These are phyloP conservation scores for Fraxinus albicans DNA, from an alignment of 305 asterid genomes.

Conservation along the genomic window DNA sequence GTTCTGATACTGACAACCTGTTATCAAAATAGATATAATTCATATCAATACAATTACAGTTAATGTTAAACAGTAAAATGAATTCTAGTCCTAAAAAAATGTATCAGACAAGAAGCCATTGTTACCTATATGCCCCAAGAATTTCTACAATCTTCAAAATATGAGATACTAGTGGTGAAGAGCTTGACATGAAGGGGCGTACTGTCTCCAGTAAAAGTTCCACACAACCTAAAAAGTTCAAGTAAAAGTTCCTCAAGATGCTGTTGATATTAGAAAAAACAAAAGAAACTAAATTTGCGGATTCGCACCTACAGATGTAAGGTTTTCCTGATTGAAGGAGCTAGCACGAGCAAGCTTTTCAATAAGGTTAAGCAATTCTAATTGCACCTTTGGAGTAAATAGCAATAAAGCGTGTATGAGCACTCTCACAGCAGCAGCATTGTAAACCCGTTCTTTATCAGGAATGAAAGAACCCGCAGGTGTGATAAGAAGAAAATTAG, in stretches of 20 bases:
- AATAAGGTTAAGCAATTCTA: conserved; percentile 80
- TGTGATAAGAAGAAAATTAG: conserved; percentile 60
- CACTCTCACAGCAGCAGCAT: conserved; percentile 93
- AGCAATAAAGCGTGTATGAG: conserved; percentile 79
- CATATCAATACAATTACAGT: conserved; percentile 20
- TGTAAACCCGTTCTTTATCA: conserved; percentile 75
- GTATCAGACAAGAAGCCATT: conserved; percentile 11
- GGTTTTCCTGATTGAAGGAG: conserved; percentile 90
- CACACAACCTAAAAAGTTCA: conserved; percentile 71
- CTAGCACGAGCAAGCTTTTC: conserved; percentile 90
- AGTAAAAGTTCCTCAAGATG: conserved; percentile 24
- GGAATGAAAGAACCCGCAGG: conserved; percentile 71
- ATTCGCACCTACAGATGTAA: conserved; percentile 91
- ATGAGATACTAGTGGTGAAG: conserved; percentile 75
- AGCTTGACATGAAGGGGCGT: conserved; percentile 81
- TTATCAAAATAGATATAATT: conserved; percentile 27
- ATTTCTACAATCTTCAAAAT: conserved; percentile 89
- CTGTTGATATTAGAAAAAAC: conserved; percentile 13
- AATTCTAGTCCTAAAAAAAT: conserved; percentile 16
- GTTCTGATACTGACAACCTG: conserved; percentile 92
- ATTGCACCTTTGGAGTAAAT: conserved; percentile 94
- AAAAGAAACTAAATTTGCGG: conserved; percentile 18
- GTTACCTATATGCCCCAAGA: conserved; percentile 94
- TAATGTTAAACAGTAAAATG: conserved; percentile 6
- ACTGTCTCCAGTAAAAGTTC: conserved; percentile 95